Evolutionary conservation across 2,329 filamentous ascomycete genomes (phyloP).

Genomic region (Coniochaeta prunicola): DNA sequence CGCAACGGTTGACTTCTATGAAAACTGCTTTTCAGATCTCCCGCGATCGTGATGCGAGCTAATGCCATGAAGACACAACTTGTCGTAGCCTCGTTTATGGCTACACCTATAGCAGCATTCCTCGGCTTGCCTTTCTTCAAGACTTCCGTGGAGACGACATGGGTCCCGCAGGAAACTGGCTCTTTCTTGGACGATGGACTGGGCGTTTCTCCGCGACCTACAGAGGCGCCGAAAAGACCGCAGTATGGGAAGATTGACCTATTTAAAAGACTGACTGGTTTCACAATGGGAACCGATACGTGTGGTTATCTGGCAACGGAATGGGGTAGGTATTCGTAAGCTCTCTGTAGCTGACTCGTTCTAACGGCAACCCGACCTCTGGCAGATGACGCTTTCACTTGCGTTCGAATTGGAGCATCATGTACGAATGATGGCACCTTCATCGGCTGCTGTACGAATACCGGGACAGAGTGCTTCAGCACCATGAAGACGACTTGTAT

Average conservation of each 20-base stretch:
- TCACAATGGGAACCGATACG: background rate
- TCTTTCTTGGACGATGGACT: background rate
- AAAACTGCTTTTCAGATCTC: background rate
- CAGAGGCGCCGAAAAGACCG: background rate
- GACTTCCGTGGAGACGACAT: background rate
- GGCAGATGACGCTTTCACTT: background rate
- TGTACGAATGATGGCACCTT: background rate
- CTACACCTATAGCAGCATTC: background rate
- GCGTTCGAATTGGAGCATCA: background rate
- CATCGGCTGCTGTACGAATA: background rate
- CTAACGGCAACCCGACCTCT: background rate
- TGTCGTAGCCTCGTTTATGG: background rate
- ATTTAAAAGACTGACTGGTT: background rate
- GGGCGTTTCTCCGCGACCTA: background rate
- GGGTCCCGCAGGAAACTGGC: background rate
- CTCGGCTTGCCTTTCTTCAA: background rate
- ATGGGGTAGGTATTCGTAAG: background rate
- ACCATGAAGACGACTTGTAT: background rate
- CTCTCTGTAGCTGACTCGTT: background rate
- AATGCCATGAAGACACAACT: background rate
- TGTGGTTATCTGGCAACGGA: background rate
- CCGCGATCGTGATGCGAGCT: background rate
- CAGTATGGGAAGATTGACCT: background rate
- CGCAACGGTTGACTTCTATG: background rate
- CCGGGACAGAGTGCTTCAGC: background rate